Base-by-base conservation (phyloP, 208 protist species). In the Trypanosoma avium region DNA sequence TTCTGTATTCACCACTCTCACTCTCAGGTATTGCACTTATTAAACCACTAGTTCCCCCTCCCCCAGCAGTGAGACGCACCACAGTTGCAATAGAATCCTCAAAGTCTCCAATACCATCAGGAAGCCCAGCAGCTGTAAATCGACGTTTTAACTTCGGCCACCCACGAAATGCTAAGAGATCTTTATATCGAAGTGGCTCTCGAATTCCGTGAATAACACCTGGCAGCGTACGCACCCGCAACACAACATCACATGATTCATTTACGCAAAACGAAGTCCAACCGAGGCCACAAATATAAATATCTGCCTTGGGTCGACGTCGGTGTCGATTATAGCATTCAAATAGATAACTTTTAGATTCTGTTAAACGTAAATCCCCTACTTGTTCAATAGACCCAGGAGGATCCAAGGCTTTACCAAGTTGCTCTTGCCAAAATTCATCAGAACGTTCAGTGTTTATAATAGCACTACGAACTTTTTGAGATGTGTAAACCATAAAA, bases 171-270 rank as follows among this genome's bases (percentile, higher is more conserved):
- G 82, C 78, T 2, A 82, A 75, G n/a, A 97, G 69, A 40, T 97
- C 91, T 35, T 94, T 93, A 75, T 88, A 90, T 33, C 88, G 79
- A 36, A 97, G 80, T 38, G 91, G 91, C 67, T 93, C 84, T 6
- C 91, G 91, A 13, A 95, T 79, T 45, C 88, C 88, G 58, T 97
- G 91, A 21, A 97, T 80, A 36, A 97, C 83, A n/a, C 91, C 88
- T 1, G 83, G 84, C 35, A 95, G 72, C 4, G 91, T 97, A 38
- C 91, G 91, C 67, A 97, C 91, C 22, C 91, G 86, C 71, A 97
- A 71, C 36, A 97, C 88, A 12, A 97, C 91, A 65, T 97, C 91
- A 7, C 74, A 63, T 0, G 86, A 64, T 61, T 90, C 81, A 61
- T 71, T 80, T 22, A 94, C 88, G 56, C 87, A 94, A 54, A 97